These are phyloP conservation scores for Salvia splendens DNA, from an alignment of 257 asterid species.

Conservation along the genomic window DNA sequence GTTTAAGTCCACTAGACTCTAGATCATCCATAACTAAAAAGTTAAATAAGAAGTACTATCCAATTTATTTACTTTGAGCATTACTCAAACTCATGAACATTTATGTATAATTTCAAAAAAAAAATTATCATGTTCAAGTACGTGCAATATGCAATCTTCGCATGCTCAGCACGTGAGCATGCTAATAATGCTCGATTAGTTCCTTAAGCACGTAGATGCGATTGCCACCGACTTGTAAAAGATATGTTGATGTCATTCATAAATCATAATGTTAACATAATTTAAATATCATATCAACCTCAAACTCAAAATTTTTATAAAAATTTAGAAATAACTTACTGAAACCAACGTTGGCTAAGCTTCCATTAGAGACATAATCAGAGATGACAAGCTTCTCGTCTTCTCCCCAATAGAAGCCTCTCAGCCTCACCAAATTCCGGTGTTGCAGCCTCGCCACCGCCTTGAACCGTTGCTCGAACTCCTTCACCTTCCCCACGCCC, in stretches of 20 bases:
- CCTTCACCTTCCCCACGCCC: conserved; percentile 55
- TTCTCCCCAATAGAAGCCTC: conserved; percentile 91
- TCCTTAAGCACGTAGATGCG: no score
- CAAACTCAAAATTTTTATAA: background rate
- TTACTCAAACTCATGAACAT: no score
- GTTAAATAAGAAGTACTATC: no score
- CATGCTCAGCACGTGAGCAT: no score
- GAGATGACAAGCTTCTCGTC: conserved; percentile 84
- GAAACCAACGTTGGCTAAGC: conserved; percentile 80
- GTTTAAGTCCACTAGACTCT: background rate
- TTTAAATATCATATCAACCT: no score
- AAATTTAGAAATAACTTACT: conserved; percentile 52
- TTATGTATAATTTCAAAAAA: no score
- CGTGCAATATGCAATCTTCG: no score
- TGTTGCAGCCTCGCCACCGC: conserved; percentile 71
- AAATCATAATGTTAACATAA: conserved; percentile 7
- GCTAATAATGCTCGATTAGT: no score
- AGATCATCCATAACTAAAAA: no score
- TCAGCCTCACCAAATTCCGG: conserved; percentile 63
- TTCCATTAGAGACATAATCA: conserved; percentile 81
- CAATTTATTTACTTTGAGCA: no score
- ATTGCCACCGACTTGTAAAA: conserved; percentile 21
- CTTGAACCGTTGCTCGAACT: conserved; percentile 62
- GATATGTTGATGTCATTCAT: conserved; percentile 31
- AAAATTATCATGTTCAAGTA: no score